Conservation (phyloP, 2,329 filamentous ascomycete species). For the Ophiocordyceps camponoti-rufipedis region DNA sequence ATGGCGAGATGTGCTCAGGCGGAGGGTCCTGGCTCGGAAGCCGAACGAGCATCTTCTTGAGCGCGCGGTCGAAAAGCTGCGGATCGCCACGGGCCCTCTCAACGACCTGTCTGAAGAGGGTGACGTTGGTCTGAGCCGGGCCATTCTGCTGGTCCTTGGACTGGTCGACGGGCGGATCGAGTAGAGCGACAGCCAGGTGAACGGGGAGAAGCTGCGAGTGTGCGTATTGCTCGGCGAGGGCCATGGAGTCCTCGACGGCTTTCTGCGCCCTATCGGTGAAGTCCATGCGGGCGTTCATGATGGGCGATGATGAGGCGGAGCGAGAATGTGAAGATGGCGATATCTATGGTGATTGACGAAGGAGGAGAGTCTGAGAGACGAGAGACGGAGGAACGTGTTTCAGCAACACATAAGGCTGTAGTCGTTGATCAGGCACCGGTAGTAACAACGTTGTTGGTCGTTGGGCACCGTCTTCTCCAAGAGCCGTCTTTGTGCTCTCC, state of each 20-base stretch:
- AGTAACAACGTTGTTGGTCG: not conserved
- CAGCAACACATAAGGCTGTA: not conserved
- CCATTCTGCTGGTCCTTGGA: conserved; percentile 73
- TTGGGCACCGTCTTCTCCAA: not conserved
- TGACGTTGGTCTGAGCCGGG: conserved; percentile 41
- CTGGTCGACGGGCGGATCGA: conserved; percentile 56
- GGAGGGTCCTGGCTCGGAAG: conserved; percentile 89
- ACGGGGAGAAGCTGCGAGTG: conserved; percentile 83
- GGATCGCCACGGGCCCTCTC: conserved; percentile 87
- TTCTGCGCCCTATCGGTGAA: conserved; percentile 90
- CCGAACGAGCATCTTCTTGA: conserved; percentile 85
- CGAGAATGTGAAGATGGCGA: not conserved
- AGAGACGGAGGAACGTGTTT: not conserved
- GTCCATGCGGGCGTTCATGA: conserved; percentile 62
- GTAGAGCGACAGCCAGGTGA: conserved; percentile 70
- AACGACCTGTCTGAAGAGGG: conserved; percentile 88
- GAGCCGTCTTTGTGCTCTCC: not conserved
- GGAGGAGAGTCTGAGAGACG: too few species aligned
- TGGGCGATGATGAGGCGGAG: not conserved
- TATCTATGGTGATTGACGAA: not conserved
- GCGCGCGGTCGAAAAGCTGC: conserved; percentile 68
- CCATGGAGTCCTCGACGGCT: conserved; percentile 75
- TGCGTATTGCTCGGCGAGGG: conserved; percentile 71
- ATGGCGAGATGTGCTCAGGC: conserved; percentile 70
- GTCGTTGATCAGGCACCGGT: not conserved